Conservation (phyloP, 2,329 filamentous ascomycete genomes). For the Sporothrix curviconia region DNA sequence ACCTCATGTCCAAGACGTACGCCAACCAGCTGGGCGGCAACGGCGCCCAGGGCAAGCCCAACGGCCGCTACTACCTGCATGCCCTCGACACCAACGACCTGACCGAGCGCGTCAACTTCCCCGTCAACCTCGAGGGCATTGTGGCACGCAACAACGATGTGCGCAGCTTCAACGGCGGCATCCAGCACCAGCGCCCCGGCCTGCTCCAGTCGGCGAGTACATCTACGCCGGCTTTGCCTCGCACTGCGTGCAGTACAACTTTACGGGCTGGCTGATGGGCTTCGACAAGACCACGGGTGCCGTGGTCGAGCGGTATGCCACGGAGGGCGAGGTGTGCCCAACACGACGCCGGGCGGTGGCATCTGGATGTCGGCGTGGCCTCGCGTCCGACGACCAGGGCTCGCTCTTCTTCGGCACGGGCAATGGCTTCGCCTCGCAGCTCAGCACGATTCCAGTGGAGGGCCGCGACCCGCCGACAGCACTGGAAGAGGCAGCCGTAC, state of each 20-base stretch:
- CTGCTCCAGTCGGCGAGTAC: conserved; percentile 40
- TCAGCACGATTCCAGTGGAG: conserved; percentile 35
- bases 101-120: conserved; percentile 34
- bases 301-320: conserved; percentile 38
- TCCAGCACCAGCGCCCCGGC: conserved; percentile 40
- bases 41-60: conserved; percentile 33
- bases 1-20: conserved; percentile 45
- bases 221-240: conserved; percentile 44
- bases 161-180: conserved; percentile 40
- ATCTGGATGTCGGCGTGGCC: conserved; percentile 45
- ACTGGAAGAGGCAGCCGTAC: conserved; percentile 43
- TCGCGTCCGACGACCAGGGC: conserved; percentile 40
- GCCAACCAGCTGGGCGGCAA: conserved; percentile 28
- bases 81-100: conserved; percentile 40
- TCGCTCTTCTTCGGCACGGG: conserved; percentile 42
- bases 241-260: conserved; percentile 47
- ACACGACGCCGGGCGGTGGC: conserved; percentile 35
- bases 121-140: conserved; percentile 36
- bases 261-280: conserved; percentile 43
- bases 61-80: conserved; percentile 40
- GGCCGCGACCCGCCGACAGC: conserved; percentile 39
- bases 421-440: conserved; percentile 43
- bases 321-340: conserved; percentile 37
- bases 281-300: conserved; percentile 40
- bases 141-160: conserved; percentile 39